These are phyloP conservation scores for Prunella vulgaris DNA, from an alignment of 257 asterid species.

Conservation along the genomic window DNA sequence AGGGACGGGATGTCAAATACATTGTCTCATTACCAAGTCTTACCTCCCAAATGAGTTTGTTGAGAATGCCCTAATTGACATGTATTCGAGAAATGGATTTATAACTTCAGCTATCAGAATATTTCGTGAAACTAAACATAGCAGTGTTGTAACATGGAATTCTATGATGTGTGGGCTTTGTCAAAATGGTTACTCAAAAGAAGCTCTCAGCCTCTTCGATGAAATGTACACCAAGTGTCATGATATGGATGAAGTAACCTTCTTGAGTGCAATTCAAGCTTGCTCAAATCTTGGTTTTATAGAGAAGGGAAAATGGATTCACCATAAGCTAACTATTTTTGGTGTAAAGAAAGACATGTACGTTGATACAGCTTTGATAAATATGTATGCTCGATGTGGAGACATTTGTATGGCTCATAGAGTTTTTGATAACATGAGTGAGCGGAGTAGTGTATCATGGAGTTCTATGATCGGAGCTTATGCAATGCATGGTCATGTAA, in stretches of 20 bases:
- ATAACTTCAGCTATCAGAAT: conserved; percentile 42
- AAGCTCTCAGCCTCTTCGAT: conserved; percentile 54
- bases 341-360: conserved; percentile 55
- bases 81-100: conserved; percentile 71
- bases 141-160: conserved; percentile 71
- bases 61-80: conserved; percentile 68
- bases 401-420: conserved; percentile 54
- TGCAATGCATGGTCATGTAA: conserved; percentile 72
- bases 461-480: conserved; percentile 76
- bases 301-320: conserved; percentile 79
- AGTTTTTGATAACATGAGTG: conserved; percentile 56
- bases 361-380: conserved; percentile 56
- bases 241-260: conserved; percentile 70
- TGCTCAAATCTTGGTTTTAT: conserved; percentile 58
- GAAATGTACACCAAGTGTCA: conserved; percentile 41
- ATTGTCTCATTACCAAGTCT: conserved; percentile 49
- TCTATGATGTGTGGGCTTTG: conserved; percentile 74
- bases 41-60: conserved; percentile 54
- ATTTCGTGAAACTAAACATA: conserved; percentile 34
- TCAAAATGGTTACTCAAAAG: conserved; percentile 57
- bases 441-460: conserved; percentile 64
- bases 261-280: conserved; percentile 72
- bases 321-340: conserved; percentile 53
- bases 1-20: conserved; percentile 61
- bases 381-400: conserved; percentile 87